Base-by-base conservation (phyloP, 2,329 filamentous ascomycete species). In the Daldinia eschscholtzii region DNA sequence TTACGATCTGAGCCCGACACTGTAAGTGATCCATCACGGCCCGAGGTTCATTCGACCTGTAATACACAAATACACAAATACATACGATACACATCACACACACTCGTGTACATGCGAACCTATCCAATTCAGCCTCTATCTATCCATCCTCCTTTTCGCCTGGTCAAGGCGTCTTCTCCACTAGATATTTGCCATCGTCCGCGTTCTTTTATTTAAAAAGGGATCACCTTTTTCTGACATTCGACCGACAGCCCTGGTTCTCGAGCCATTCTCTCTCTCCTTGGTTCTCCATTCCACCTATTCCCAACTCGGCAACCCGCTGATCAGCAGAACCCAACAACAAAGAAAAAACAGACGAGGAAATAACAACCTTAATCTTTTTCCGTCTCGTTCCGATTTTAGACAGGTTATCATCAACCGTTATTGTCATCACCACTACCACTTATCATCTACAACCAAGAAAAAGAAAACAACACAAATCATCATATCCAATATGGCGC, bases 401-500 rank as follows among this genome's bases (percentile, higher is more conserved):
- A 52, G 13, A 50, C 15, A 52, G 46, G 23, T 55, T 15, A 23
- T 30, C n/a, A 55, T 7, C 20, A 26, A 37, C 30, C 28, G 37
- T 15, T 4, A 28, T 37, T 46, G 23, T 23, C 41, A 41, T 50
- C 30, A n/a, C 18, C 18, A n/a, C 23, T n/a, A n/a, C 12, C 10
- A 7, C 5, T 20, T 20, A 20, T 41, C 33, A n/a, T 20, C 4
- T 59, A 6, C 42, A 39, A 50, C 23, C 12, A 39, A 39, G 13
- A 39, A 39, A 39, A 39, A 39, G 10, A 39, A 37, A 39, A 39
- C 4, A 39, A 39, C 5, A 13, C 20, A 23, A 23, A 23, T 23
- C 20, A 23, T 23, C 20, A 23, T 23, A 57, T 53, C n/a, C 57
- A 64, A 53, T 73, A 91, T 90, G 88, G 88, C 91, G 71, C 87